These are phyloP conservation scores for Warburgia ugandensis DNA, from an alignment of 164 flowering plant genomes.

Conservation along the genomic window DNA sequence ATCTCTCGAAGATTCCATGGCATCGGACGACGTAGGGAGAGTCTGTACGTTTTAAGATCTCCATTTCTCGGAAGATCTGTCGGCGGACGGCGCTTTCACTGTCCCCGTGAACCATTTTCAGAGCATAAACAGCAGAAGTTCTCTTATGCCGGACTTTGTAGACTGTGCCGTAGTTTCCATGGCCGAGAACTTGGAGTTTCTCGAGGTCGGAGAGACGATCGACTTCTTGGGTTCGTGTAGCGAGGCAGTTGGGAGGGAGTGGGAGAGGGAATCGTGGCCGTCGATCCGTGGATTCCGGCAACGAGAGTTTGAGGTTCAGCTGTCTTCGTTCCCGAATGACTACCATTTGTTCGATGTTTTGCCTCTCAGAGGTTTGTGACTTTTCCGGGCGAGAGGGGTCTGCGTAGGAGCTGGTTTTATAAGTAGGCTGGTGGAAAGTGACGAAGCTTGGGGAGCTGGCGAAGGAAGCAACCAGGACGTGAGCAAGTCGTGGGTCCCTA, in stretches of 20 bases:
- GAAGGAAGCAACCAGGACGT: too few species aligned
- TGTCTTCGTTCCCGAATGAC: conserved; percentile 40
- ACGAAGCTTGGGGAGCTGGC: too few species aligned
- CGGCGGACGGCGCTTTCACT: conserved; percentile 41
- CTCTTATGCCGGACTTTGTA: conserved; percentile 57
- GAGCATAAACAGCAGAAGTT: conserved; percentile 44
- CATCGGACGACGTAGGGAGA: conserved; percentile 52
- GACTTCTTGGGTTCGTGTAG: conserved; percentile 4
- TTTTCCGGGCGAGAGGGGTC: not conserved
- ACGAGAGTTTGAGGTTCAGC: conserved; percentile 24
- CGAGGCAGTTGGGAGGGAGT: conserved; percentile 18
- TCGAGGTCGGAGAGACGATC: conserved; percentile 32
- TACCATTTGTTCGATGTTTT: conserved; percentile 25
- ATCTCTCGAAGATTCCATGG: conserved; percentile 30
- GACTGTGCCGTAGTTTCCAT: conserved; percentile 77
- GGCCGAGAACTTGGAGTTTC: conserved; percentile 50
- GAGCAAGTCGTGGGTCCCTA: too few species aligned
- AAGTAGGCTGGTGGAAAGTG: too few species aligned
- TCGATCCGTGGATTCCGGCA: conserved; percentile 21
- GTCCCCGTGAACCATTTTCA: conserved; percentile 46
- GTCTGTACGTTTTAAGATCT: conserved; percentile 63
- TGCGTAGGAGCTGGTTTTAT: not conserved
- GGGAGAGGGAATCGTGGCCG: conserved; percentile 31
- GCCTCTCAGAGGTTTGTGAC: not conserved
- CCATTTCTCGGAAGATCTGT: conserved; percentile 46